Evolutionary conservation across 2,329 filamentous ascomycete genomes (phyloP), one percentile per base, ranked within the genome.

Genomic region (Trichoderma afroharzianum): DNA sequence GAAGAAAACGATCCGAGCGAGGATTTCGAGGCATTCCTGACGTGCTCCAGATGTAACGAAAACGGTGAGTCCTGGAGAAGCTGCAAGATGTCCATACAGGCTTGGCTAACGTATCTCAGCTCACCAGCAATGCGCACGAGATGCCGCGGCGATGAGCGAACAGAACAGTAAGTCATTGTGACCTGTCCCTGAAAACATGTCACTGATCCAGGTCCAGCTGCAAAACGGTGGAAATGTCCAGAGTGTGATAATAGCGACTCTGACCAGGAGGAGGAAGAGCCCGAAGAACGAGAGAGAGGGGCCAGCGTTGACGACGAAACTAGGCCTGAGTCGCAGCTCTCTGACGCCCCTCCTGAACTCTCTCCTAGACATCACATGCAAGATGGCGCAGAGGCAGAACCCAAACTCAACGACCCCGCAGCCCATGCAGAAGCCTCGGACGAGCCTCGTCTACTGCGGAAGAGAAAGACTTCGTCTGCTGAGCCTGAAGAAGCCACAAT

Each of bases 111-210:
- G 74, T 82, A 12, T 57, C 77, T 84, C 79, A 97, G 95, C 94
- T 78, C 95, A 98, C 85, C 91, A 92, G 80, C 92, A 96, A 87
- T 98, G 95, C 83, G 95, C 94, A 72, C 90, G 92, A 78, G 88
- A 92, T 79, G 88, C 89, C 83, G 81, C 76, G 21, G 79, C 81
- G 14, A 77, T 82, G 77, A 81, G 75, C 28, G 77, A 78, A 62
- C 72, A 76, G 26, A 81, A 81, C 28, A 74, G 81, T 82, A 72
- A 73, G 72, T 62, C 14, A 21, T n/a, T 32, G 11, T 9, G 3
- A 21, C 6, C 26, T 18, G 4, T 12, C n/a, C 3, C 39, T 18
- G 3, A 7, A 15, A 5, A 24, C 14, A 26, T 67, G 2, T 12
- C 66, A 57, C 79, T 82, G 71, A 82, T 70, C 33, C 4, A n/a